Evolutionary conservation across 352 stramenopile genomes (phyloP), one percentile per base, ranked within the genome.

Genomic region (Globisporangium spinosum): DNA sequence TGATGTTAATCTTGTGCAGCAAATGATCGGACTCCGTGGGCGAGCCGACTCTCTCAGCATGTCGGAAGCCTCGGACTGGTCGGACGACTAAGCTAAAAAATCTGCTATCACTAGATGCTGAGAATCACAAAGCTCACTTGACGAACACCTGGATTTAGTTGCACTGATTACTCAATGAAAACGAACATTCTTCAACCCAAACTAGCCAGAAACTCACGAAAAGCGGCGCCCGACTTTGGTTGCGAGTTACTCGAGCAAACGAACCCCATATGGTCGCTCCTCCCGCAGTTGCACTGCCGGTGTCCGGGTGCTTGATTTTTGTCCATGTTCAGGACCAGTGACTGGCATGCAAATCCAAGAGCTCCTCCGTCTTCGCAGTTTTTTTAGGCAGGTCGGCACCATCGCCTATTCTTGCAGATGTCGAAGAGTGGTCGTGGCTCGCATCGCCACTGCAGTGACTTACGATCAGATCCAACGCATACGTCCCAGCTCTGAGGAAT

Each of bases 11-110:
- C 40, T 49, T 54, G 40, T 77, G 64, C 67, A 96, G 88, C 85
- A 94, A 91, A 94, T 96, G 74, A 70, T 89, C 45, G 88, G 88
- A 29, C 61, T 96, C 20, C 86, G 87, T n/a, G 76, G 90, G 62
- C 83, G 85, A 23, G 72, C 77, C 34, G 85, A 90, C 62, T 96
- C 88, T 34, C 62, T 96, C 58, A 91, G 83, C 56, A 81, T 96
- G 78, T 94, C 86, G 15, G 85, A 93, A 69, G 83, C 85, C 7
- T 96, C 88, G 3, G 88, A 96, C 66, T 96, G 88, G 88, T 96
- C 88, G 23, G 88, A 96, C 58, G 82, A 95, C 13, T 93, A 75
- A 51, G 17, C 40, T 51, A 51, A 20, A 6, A 6, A 51, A 9
- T 22, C 1, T 4, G 2, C 43, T 10, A 51, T 20, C 12, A n/a